Base-by-base conservation (phyloP, 2,329 filamentous ascomycete species). In the Fusarium oligoseptatum region DNA sequence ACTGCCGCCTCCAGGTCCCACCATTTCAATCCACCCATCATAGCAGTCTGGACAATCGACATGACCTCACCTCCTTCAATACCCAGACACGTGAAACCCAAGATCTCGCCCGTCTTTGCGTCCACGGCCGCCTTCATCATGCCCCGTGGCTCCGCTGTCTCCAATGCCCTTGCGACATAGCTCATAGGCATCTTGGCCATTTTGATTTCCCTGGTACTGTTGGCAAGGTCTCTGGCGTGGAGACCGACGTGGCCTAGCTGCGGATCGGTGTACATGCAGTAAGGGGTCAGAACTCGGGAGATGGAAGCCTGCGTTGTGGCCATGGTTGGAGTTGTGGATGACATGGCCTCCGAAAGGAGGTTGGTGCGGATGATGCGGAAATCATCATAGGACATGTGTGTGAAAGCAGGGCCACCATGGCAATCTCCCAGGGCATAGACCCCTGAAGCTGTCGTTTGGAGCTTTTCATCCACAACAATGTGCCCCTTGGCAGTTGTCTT, bases 361-460 rank as follows among this genome's bases (percentile, higher is more conserved):
- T 88, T 88, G 68, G 82, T 79, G 27, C 84, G 82, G 55, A 89
- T 74, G 77, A 90, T 85, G 65, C 88, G 86, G 76, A 85, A 88
- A 79, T 89, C 87, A 78, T 90, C 87, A 80, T 89, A 89, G 4
- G 86, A 87, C 71, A 90, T 84, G 79, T 90, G 88, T 2, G 88
- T 89, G 77, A 90, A 89, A 15, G 86, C 86, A 8, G 87, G 86
- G 0, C 84, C 84, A 52, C 87, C 87, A 64, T 89, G 87, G 58
- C 86, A 84, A 71, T 90, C 88, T 37, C 88, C 88, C 2, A 89
- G 74, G 1, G 85, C 87, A 73, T 85, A 89, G 22, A 89, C 80
- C 48, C 80, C 82, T 1, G 80, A 70, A 0, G 81, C 81, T 22
- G 80, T 82, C 1, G 87, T 89, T 56, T 83, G 80, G 5, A 89